Percentiles rank a stretch among this genome's conserved stretches.
phyloP scores from a whole-genome alignment of 352 stramenopile species.

The Globisporangium polare region DNA sequence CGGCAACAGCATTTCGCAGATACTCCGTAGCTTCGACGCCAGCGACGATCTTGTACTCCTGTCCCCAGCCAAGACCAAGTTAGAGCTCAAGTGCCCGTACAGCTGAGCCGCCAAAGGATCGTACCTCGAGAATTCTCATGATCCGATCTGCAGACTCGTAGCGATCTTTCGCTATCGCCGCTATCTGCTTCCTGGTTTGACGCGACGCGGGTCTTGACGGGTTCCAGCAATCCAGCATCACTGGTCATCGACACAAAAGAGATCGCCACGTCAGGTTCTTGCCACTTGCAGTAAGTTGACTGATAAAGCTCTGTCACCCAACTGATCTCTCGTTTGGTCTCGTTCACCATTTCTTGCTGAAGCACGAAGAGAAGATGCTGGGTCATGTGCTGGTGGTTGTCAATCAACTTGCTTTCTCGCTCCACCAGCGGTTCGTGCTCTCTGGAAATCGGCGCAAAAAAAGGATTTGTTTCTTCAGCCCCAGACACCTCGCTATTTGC shows the following conservation, averaged over 20 bases:
- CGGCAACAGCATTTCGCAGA: conserved; percentile 27
- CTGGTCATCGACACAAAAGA: neutral
- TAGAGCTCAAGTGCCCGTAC: neutral
- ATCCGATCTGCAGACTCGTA: conserved; percentile 67
- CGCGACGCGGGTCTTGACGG: conserved; percentile 20
- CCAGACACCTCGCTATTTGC: neutral
- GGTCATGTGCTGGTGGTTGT: conserved; percentile 51
- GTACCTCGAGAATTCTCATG: conserved; percentile 74
- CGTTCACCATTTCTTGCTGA: conserved; percentile 51
- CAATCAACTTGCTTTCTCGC: conserved; percentile 29
- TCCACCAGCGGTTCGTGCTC: neutral
- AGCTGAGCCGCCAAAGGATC: neutral
- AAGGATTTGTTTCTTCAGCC: neutral
- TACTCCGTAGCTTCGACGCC: conserved; percentile 34
- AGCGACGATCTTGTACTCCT: conserved; percentile 48
- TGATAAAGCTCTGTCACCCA: neutral
- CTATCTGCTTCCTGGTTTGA: conserved; percentile 32
- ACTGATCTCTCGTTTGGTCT: conserved; percentile 62
- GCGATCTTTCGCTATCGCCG: conserved; percentile 44
- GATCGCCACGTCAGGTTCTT: conserved; percentile 3
- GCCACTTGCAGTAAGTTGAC: neutral
- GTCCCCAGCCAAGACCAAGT: neutral
- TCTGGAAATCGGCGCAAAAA: neutral
- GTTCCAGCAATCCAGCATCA: conserved; percentile 23
- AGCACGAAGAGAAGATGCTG: conserved; percentile 53